These are phyloP conservation scores for Rosa rugosa DNA, from an alignment of 306 rosid genomes.

Conservation along the genomic window DNA sequence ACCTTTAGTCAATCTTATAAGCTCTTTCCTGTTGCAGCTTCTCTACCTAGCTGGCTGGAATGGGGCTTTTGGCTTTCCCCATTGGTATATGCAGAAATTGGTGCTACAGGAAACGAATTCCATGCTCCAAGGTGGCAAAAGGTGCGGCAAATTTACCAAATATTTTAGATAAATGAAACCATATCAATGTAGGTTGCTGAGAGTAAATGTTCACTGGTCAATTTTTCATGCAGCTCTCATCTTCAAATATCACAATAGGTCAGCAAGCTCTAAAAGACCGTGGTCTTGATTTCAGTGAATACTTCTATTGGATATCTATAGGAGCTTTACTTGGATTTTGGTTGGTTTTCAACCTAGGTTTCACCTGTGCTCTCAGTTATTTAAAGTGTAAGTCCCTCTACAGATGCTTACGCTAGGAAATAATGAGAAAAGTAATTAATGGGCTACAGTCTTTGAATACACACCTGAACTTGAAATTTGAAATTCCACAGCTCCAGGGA, in stretches of 20 bases:
- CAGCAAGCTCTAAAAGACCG: constrained; percentile 38
- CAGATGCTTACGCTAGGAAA: background rate
- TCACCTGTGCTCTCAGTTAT: constrained; percentile 43
- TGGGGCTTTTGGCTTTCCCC: constrained; percentile 75
- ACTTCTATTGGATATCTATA: constrained; percentile 52
- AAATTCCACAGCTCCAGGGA: constrained; percentile 42
- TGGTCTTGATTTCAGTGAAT: constrained; percentile 38
- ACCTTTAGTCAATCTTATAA: background rate
- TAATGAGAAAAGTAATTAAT: too few species aligned
- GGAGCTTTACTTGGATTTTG: constrained; percentile 52
- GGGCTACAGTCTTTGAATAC: background rate
- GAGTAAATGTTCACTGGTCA: background rate
- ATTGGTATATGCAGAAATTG: constrained; percentile 50
- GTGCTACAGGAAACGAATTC: constrained; percentile 44
- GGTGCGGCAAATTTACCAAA: constrained; percentile 18
- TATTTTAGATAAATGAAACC: too few species aligned
- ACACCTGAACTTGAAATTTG: background rate
- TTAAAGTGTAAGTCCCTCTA: constrained; percentile 31
- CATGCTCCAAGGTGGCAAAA: constrained; percentile 64
- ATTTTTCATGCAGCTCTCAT: constrained; percentile 22
- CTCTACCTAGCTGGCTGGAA: constrained; percentile 50
- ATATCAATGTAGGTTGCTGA: too few species aligned
- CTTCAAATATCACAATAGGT: constrained; percentile 48
- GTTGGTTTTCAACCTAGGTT: constrained; percentile 43
- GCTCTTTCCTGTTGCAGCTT: constrained; percentile 33